These are phyloP conservation scores for Furcasterigmium furcatum DNA, from an alignment of 2,329 filamentous ascomycete genomes.

Conservation along the genomic window DNA sequence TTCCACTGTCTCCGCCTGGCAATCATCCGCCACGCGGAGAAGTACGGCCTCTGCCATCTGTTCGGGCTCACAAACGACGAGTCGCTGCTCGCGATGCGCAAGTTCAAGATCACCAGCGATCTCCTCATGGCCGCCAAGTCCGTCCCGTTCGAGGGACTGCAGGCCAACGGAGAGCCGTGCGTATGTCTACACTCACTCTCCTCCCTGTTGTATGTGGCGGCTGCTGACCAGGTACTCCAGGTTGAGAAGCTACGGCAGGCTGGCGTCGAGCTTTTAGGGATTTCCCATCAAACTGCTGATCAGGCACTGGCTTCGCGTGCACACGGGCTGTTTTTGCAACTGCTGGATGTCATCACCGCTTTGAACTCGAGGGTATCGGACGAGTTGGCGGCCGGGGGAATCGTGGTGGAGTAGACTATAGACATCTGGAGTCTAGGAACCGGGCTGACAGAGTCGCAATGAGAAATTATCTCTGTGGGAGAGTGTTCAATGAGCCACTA, in stretches of 20 bases:
- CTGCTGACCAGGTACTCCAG: slow-evolving; percentile 12
- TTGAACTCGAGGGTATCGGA: slow-evolving; percentile 39
- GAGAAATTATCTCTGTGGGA: no score
- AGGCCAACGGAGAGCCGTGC: slow-evolving; percentile 34
- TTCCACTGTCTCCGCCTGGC: slow-evolving; percentile 37
- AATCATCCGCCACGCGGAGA: slow-evolving; percentile 14
- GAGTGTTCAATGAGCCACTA: no score
- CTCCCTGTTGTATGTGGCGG: neutral
- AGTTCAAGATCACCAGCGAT: slow-evolving; percentile 38
- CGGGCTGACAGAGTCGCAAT: no score
- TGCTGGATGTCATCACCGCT: slow-evolving; percentile 35
- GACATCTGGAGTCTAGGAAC: no score
- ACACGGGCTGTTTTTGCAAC: slow-evolving; percentile 29
- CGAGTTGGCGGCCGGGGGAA: slow-evolving; percentile 23
- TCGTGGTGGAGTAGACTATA: no score
- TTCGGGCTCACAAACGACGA: neutral
- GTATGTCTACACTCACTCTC: slow-evolving; percentile 17
- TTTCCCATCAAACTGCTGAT: slow-evolving; percentile 31
- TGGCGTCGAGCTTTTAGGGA: slow-evolving; percentile 30
- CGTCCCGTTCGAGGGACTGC: slow-evolving; percentile 36
- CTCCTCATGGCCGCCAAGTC: slow-evolving; percentile 36
- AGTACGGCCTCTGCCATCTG: neutral
- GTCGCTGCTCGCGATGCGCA: slow-evolving; percentile 11
- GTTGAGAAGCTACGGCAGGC: slow-evolving; percentile 35
- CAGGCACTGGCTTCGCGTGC: slow-evolving; percentile 32